Evolutionary conservation across 306 rosid genomes (phyloP), one percentile per base, ranked within the genome.

Genomic region (Benincasa hispida): DNA sequence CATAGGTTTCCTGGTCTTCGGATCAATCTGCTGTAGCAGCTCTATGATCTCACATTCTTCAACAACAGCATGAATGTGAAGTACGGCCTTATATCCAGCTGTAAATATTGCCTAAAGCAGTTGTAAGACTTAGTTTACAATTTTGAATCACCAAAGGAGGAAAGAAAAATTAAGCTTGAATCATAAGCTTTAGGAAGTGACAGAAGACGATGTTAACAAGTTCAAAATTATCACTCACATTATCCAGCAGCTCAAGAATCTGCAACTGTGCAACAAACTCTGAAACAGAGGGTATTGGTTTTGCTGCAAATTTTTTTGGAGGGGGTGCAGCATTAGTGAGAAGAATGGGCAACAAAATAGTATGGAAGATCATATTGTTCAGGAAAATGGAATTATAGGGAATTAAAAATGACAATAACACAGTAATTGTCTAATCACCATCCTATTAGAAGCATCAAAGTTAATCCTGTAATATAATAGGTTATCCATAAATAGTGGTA

Each of bases 11-110:
- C 39, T 90, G 27, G 98, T 90, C 96, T 85, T 95, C 18, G 92
- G 88, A 86, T 95, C 99, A 73, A 95, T 89, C 90, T 95, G 96
- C 51, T 92, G 91, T 14, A 92, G 59, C 77, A 95, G 87, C 80
- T 95, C 97, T 48, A 95, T 92, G 77, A 95, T 92, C 86, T 95
- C 99, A 83, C 99, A 95, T 83, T 95, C 99, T 85, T 95, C 99
- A 51, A 95, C 99, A 76, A 95, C 81, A 35, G 97, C 77, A 80
- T 95, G 99, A 77, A 95, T 83, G 80, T 95, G 99, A 87, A 95
- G 80, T 78, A 95, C 88, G 81, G 99, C 99, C 81, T 92, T 92
- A 83, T 95, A 95, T 30, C 99, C 99, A 84, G 98, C 98, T n/a
- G 99, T 95, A 83, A 95, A 95, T 79, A 95, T 95, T 75, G 99